Conservation (phyloP, 2,329 filamentous ascomycete genomes). For the Fusarium nodosum region DNA sequence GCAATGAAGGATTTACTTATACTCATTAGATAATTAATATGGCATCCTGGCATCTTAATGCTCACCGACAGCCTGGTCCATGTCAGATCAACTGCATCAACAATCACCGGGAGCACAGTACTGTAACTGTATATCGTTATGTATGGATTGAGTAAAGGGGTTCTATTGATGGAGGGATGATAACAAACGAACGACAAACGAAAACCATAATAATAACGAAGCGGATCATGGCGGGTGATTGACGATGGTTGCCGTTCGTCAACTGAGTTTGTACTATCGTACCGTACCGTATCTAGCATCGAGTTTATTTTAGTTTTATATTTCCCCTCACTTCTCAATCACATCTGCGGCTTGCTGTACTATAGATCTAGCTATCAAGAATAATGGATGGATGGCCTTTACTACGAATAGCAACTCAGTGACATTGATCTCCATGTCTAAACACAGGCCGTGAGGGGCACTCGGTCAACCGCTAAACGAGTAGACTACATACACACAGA, state of each 20-base stretch:
- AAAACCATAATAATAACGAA: conserved; percentile 19
- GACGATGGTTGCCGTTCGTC: conserved; percentile 28
- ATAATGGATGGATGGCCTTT: neutral
- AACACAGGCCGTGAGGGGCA: conserved; percentile 10
- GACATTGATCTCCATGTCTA: conserved; percentile 16
- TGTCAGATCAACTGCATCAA: conserved; percentile 41
- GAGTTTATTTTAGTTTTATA: conserved; percentile 23
- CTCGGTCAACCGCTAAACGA: conserved; percentile 13
- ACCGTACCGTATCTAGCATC: conserved; percentile 28
- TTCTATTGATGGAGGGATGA: neutral
- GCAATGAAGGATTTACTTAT: neutral
- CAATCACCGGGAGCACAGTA: conserved; percentile 17
- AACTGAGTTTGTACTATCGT: conserved; percentile 9
- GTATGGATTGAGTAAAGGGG: conserved; percentile 15
- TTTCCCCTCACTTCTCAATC: neutral
- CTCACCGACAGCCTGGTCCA: conserved; percentile 45
- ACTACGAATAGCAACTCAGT: conserved; percentile 21
- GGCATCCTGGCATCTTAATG: conserved; percentile 39
- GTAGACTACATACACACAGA: conserved; percentile 4
- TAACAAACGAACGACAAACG: neutral
- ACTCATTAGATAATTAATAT: conserved; percentile 17
- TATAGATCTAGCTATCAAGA: conserved; percentile 12
- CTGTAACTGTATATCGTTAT: conserved; percentile 15
- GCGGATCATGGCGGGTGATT: conserved; percentile 13
- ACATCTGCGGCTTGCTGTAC: neutral